Conservation (phyloP, 768 basidiomycete genomes). For the Boletales sp. region DNA sequence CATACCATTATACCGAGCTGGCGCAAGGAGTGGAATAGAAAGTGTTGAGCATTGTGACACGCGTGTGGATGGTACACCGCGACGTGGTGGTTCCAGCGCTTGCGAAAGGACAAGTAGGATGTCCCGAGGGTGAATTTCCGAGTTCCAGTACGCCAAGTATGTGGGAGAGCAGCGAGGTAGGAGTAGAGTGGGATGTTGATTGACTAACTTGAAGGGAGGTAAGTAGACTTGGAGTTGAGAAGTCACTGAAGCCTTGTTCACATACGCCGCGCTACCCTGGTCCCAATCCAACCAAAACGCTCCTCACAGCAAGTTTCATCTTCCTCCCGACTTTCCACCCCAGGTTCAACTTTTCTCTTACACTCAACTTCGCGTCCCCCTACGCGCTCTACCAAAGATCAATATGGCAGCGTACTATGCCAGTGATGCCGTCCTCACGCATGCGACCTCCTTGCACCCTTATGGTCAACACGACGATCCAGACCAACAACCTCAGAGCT, state of each 20-base stretch:
- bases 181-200: constrained; percentile 1
- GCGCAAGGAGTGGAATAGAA: too few relatives aligned
- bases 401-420: constrained; percentile 32
- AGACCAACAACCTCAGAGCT: constrained; percentile 20
- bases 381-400: constrained; percentile 12
- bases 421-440: constrained; percentile 26
- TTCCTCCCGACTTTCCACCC: constrained; percentile 3
- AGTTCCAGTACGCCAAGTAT: not conserved
- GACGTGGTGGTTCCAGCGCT: too few relatives aligned
- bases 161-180: not conserved
- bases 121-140: not conserved
- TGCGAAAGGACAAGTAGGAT: too few relatives aligned
- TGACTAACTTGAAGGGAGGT: constrained; percentile 21
- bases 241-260: constrained; percentile 11
- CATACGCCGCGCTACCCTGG: constrained; percentile 26
- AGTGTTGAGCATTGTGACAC: too few relatives aligned
- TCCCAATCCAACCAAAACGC: constrained; percentile 13
- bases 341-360: constrained; percentile 1
- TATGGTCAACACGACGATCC: constrained; percentile 26
- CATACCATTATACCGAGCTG: too few relatives aligned
- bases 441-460: constrained; percentile 31
- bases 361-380: constrained; percentile 8
- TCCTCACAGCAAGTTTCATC: constrained; percentile 11
- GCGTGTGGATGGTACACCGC: too few relatives aligned
- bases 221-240: constrained; percentile 12